Conservation (phyloP, 148 eudicot genomes). For the Polygonum aviculare region DNA sequence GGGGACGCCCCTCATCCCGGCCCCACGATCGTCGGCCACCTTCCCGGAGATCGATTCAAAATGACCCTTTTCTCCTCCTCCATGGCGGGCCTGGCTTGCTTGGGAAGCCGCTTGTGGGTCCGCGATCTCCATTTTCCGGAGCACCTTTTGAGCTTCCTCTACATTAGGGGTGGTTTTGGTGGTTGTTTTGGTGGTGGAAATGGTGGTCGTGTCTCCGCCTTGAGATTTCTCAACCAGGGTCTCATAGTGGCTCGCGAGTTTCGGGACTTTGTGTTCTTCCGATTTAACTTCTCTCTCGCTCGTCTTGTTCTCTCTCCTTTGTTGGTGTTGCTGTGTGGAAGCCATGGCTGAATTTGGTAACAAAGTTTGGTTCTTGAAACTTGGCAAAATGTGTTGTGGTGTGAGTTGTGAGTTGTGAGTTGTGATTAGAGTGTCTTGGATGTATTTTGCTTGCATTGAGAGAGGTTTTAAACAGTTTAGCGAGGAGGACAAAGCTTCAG, state of each 20-base stretch:
- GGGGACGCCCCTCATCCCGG: constrained; percentile 3
- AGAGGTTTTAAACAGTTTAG: not conserved
- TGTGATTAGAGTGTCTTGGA: not conserved
- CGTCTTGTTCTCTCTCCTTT: constrained; percentile 37
- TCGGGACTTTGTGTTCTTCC: constrained; percentile 46
- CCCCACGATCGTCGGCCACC: constrained; percentile 10
- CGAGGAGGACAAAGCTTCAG: not conserved
- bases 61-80: constrained; percentile 11
- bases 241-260: constrained; percentile 38
- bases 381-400: not conserved
- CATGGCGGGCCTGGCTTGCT: constrained; percentile 11
- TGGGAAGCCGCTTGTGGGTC: not conserved
- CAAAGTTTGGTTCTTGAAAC: not conserved
- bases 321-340: constrained; percentile 33
- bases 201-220: not conserved
- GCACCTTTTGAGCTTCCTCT: constrained; percentile 2
- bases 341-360: constrained; percentile 28
- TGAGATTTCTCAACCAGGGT: constrained; percentile 18
- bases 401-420: no score
- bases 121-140: not conserved
- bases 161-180: constrained; percentile 3
- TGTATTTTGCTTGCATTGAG: not conserved
- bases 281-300: constrained; percentile 30
- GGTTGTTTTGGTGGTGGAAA: not conserved
- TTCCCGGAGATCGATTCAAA: constrained; percentile 33